Percentiles rank a stretch among this genome's conserved stretches.
phyloP scores from a whole-genome alignment of 2,329 filamentous ascomycete genomes.

The Trichophyton mentagrophytes region DNA sequence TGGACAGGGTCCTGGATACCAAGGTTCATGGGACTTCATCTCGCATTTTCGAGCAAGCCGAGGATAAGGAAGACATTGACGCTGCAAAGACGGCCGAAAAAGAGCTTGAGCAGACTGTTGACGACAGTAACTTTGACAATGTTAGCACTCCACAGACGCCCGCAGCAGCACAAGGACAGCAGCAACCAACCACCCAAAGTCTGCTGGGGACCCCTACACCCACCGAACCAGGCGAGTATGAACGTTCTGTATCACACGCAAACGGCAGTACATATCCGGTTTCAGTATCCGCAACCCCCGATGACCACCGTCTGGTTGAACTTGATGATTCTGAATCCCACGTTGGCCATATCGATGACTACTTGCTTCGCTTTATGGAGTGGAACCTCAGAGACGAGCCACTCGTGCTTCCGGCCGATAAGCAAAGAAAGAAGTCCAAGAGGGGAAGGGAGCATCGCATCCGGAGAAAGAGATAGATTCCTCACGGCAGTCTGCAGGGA shows the following conservation, averaged over 20 bases:
- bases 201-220: constrained; percentile 27
- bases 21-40: constrained; percentile 53
- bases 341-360: constrained; percentile 57
- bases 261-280: constrained; percentile 17
- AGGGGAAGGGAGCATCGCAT: constrained; percentile 37
- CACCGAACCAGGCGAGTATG: constrained; percentile 25
- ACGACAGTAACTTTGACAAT: constrained; percentile 76
- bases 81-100: constrained; percentile 80
- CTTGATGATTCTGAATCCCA: constrained; percentile 29
- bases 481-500: neutral
- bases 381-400: constrained; percentile 41
- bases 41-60: constrained; percentile 71
- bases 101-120: constrained; percentile 62
- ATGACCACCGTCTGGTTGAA: constrained; percentile 15
- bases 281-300: constrained; percentile 11
- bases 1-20: constrained; percentile 71
- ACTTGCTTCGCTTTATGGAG: constrained; percentile 58
- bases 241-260: constrained; percentile 4
- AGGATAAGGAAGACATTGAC: constrained; percentile 81
- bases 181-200: constrained; percentile 14
- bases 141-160: constrained; percentile 30
- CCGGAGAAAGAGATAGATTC: constrained; percentile 17
- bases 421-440: constrained; percentile 37
- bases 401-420: constrained; percentile 36
- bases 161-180: constrained; percentile 11